These are phyloP conservation scores for Penicillium manginii DNA, from an alignment of 495 filamentous ascomycete genomes.

Conservation along the genomic window DNA sequence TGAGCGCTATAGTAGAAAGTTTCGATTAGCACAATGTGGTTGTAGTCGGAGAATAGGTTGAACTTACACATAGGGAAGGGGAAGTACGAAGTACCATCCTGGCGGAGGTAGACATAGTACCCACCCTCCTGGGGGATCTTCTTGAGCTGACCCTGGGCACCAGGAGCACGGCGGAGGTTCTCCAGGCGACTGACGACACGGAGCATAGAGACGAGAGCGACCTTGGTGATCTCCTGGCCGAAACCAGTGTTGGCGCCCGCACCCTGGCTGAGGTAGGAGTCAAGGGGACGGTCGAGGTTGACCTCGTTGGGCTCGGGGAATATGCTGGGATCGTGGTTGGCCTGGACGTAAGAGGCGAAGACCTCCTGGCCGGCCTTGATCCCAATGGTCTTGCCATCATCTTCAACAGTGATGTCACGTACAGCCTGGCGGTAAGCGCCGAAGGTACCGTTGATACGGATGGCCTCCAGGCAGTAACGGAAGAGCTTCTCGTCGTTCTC, in stretches of 20 bases:
- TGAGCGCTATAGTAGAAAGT: slow-evolving; percentile 25
- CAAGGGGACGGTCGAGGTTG: slow-evolving; percentile 66
- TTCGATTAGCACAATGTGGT: background rate
- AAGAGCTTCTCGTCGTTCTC: slow-evolving; percentile 55
- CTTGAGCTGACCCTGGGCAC: slow-evolving; percentile 73
- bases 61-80: slow-evolving; percentile 72
- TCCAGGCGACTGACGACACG: slow-evolving; percentile 58
- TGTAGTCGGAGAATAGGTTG: background rate
- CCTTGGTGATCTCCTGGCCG: slow-evolving; percentile 61
- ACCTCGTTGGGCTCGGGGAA: slow-evolving; percentile 74
- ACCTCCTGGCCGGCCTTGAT: slow-evolving; percentile 57
- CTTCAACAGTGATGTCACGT: slow-evolving; percentile 47
- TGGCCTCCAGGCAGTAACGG: slow-evolving; percentile 57
- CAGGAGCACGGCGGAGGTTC: slow-evolving; percentile 68
- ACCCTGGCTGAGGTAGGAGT: slow-evolving; percentile 70
- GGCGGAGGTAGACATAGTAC: slow-evolving; percentile 70
- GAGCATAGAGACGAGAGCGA: slow-evolving; percentile 69
- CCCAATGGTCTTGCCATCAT: slow-evolving; percentile 53
- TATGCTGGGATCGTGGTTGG: slow-evolving; percentile 60
- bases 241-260: slow-evolving; percentile 64
- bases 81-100: slow-evolving; percentile 72
- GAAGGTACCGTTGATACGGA: slow-evolving; percentile 64
- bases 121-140: slow-evolving; percentile 64
- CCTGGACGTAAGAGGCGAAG: slow-evolving; percentile 48
- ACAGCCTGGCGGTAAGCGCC: slow-evolving; percentile 58